Conservation (phyloP, 2,329 filamentous ascomycete genomes). For the Neofusicoccum laricinum region DNA sequence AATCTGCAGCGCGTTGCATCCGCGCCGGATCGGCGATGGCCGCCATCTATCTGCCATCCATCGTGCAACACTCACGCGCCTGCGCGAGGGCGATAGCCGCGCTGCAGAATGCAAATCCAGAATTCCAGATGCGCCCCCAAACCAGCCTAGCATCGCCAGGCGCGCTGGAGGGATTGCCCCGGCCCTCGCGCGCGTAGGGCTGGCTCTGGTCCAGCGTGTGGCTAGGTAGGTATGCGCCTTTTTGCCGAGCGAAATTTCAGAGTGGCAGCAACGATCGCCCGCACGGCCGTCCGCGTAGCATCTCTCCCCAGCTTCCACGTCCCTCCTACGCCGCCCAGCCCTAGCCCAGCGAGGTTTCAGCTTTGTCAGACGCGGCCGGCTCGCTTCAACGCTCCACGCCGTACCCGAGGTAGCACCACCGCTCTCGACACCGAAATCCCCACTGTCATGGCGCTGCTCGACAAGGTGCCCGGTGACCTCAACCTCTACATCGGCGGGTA, state of each 20-base stretch:
- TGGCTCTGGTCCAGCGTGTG: not conserved
- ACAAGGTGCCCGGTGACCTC: constrained; percentile 65
- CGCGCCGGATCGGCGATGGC: constrained; percentile 6
- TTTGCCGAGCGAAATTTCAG: not conserved
- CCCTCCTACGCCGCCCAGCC: not conserved
- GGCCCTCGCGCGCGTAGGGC: not conserved
- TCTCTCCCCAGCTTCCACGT: constrained; percentile 10
- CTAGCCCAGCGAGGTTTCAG: constrained; percentile 14
- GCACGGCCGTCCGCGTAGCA: constrained; percentile 4
- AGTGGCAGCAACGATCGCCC: constrained; percentile 5
- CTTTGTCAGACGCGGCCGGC: constrained; percentile 13
- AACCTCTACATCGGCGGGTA: constrained; percentile 80
- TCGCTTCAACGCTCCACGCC: not conserved
- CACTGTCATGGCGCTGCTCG: constrained; percentile 56
- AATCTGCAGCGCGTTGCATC: constrained; percentile 6
- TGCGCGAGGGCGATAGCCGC: not conserved
- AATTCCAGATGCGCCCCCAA: not conserved
- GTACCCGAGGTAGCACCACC: constrained; percentile 14
- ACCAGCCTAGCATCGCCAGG: not conserved
- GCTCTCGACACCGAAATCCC: not conserved
- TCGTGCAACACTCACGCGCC: not conserved
- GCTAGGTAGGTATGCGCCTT: not conserved
- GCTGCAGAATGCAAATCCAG: not conserved
- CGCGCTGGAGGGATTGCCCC: constrained; percentile 4
- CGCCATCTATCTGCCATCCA: not conserved